A percentile compares a stretch with the other conserved stretches of the same genome.
Conservation (phyloP, 495 filamentous ascomycete species). For the Aspergillus panamensis region DNA sequence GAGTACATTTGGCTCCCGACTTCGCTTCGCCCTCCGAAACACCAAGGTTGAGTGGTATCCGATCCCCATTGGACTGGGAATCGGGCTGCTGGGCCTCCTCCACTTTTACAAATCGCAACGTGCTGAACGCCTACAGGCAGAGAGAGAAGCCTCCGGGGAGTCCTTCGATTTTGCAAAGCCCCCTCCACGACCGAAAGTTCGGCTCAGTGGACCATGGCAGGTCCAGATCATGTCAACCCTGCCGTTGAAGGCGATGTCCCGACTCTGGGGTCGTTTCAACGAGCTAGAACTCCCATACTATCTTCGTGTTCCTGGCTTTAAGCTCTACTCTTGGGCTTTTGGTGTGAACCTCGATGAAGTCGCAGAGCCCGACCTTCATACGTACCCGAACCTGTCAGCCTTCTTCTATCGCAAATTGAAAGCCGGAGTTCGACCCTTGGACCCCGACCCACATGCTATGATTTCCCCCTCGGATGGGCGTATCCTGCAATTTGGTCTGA, state of each 20-base stretch:
- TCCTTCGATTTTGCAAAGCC: conserved; percentile 46
- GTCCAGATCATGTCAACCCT: conserved; percentile 95
- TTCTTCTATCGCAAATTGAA: conserved; percentile 98
- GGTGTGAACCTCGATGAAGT: conserved; percentile 91
- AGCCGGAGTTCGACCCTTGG: conserved; percentile 82
- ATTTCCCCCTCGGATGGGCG: conserved; percentile 86
- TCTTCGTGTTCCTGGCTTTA: conserved; percentile 90
- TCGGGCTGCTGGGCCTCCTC: conserved; percentile 77
- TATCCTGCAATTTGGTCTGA: conserved; percentile 86
- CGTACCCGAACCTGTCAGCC: conserved; percentile 86
- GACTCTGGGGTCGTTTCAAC: conserved; percentile 94
- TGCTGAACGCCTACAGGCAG: conserved; percentile 48
- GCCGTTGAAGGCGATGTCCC: conserved; percentile 88
- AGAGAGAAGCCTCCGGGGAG: conserved; percentile 50
- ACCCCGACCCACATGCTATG: conserved; percentile 72
- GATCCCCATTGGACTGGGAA: conserved; percentile 88
- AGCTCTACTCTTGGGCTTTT: conserved; percentile 86
- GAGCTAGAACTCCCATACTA: conserved; percentile 88
- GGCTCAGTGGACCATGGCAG: conserved; percentile 90
- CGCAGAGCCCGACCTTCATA: conserved; percentile 78
- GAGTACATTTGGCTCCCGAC: conserved; percentile 60
- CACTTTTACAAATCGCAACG: conserved; percentile 76
- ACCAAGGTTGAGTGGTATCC: conserved; percentile 91
- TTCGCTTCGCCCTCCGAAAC: conserved; percentile 60
- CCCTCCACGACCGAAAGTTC: conserved; percentile 64